Evolutionary conservation across 768 basidiomycete species (phyloP), one percentile per base, ranked within the genome.

Genomic region (Leucosporidium scottii): DNA sequence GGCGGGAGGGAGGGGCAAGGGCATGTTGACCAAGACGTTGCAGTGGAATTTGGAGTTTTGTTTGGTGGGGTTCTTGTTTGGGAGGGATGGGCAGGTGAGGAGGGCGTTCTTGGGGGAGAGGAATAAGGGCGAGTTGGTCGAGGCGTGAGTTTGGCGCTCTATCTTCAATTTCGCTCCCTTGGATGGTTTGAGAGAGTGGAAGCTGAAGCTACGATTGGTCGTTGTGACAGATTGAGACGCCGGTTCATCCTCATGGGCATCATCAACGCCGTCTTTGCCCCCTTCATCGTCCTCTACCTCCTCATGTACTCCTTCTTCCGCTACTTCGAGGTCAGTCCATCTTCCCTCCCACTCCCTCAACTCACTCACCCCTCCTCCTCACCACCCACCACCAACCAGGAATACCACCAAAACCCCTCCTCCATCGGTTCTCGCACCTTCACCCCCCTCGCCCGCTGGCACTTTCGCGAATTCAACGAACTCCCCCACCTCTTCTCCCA

Each of bases 271-370:
- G 85, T 93, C 15, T 94, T 98, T 72, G 91, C 90, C 1, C 96
- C 96, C 0, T 94, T 98, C 80, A 98, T 99, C 75, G 90, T 98
- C 39, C 81, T 93, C 23, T 99, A 99, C 78, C 85, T 97, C 53
- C 79, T 98, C 50, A 90, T 98, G 86, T 99, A 96, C 77, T 98
- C 93, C 1, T 99, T 99, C 83, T 99, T 99, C 83, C 89, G 94
- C 5, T 99, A 99, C 78, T 99, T 99, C 69, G 96, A 99, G 83
- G 96, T 92, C 58, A 61, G 85, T 78, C 39, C 8, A 3, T 18
- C 25, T 8, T 15, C 25, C 27, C 62, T 62, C 27, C 50, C 50
- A 17, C 53, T 25, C 28, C 8, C 25, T 54, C 2, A 48, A 10
- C 31, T 27, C 28, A 25, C 61, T n/a, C 30, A 5, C 21, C 18